Conservation (phyloP, 352 stramenopile species). For the Pythium grandisporangium region DNA sequence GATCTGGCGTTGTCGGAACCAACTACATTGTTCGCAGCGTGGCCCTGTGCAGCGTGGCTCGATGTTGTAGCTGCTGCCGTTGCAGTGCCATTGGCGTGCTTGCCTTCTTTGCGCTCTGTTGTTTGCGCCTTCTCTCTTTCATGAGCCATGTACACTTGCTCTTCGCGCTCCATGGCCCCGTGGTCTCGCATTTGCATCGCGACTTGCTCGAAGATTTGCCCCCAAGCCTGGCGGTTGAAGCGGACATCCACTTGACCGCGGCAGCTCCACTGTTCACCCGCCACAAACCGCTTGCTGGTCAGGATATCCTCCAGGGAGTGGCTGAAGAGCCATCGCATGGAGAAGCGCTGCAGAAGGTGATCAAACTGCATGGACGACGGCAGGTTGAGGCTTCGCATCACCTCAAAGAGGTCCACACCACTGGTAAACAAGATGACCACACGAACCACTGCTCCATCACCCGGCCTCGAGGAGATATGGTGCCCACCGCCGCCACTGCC, state of each 20-base stretch:
- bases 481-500: conserved; percentile 10
- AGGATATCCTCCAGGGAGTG: conserved; percentile 52
- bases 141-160: conserved; percentile 22
- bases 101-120: too few species aligned
- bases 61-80: conserved; percentile 6
- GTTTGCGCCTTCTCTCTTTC: conserved; percentile 15
- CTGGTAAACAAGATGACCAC: conserved; percentile 59
- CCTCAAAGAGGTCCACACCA: conserved; percentile 42
- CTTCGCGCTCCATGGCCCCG: conserved; percentile 15
- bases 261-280: conserved; percentile 37
- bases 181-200: conserved; percentile 28
- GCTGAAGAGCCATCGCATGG: conserved; percentile 30
- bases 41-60: conserved; percentile 1
- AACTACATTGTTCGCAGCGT: too few species aligned
- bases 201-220: conserved; percentile 42
- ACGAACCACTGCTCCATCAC: conserved; percentile 27
- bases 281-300: conserved; percentile 42
- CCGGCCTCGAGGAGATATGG: neutral
- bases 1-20: too few species aligned
- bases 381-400: conserved; percentile 40
- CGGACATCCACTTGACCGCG: conserved; percentile 41
- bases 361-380: conserved; percentile 56
- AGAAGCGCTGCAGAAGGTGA: conserved; percentile 37
- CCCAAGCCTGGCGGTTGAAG: conserved; percentile 39
- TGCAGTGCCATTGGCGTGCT: too few species aligned